Percentiles rank a stretch among this genome's conserved stretches.
Evolutionary conservation across 2,329 filamentous ascomycete species (phyloP).

Genomic region (Albifimbria verrucaria): DNA sequence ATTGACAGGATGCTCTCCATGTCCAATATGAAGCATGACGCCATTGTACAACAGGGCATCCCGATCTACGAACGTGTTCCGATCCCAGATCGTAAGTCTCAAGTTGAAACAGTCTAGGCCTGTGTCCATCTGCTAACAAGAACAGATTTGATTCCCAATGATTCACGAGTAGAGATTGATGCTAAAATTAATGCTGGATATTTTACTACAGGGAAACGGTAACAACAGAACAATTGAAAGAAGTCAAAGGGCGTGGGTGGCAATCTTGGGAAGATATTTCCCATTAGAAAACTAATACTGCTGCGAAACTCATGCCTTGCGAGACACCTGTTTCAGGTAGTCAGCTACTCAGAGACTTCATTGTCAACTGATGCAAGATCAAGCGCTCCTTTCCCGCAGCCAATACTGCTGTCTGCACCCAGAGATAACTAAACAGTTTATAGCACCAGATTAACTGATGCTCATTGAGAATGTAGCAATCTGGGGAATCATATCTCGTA

Average conservation of each 20-base stretch:
- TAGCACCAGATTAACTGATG: too few relatives aligned
- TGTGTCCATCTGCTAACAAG: conserved; percentile 35
- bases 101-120: neutral
- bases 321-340: too few relatives aligned
- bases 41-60: conserved; percentile 67
- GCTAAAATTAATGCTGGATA: conserved; percentile 83
- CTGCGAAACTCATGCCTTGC: too few relatives aligned
- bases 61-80: conserved; percentile 52
- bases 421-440: too few relatives aligned
- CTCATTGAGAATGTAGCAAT: too few relatives aligned
- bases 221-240: conserved; percentile 73
- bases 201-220: conserved; percentile 81
- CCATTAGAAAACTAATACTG: too few relatives aligned
- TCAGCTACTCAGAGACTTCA: too few relatives aligned
- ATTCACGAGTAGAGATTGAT: conserved; percentile 88
- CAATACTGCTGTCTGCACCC: too few relatives aligned
- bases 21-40: conserved; percentile 78
- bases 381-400: too few relatives aligned
- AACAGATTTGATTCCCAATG: conserved; percentile 81
- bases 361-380: too few relatives aligned
- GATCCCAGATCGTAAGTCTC: conserved; percentile 78
- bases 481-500: too few relatives aligned
- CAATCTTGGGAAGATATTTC: conserved; percentile 37
- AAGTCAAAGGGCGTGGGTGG: conserved; percentile 81
- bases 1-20: conserved; percentile 94